These are phyloP conservation scores for Acer yangbiense DNA, from an alignment of 345 rosid species.

Conservation along the genomic window DNA sequence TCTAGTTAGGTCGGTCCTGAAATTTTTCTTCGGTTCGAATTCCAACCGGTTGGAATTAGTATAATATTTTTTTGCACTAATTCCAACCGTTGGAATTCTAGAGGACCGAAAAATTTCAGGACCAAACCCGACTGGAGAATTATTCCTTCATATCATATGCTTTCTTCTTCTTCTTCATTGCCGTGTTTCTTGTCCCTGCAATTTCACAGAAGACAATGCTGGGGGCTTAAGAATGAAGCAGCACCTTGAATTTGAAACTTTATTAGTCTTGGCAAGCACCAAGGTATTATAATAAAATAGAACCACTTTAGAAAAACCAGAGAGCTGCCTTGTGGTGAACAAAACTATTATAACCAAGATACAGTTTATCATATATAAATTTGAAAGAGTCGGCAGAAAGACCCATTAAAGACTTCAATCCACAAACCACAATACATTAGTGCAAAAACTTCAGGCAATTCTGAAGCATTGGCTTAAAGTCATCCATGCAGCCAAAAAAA, in stretches of 20 bases:
- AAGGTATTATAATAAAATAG: not conserved
- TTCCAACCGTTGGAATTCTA: too few relatives aligned
- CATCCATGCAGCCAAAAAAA: not conserved
- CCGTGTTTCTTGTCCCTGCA: too few relatives aligned
- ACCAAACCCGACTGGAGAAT: too few relatives aligned
- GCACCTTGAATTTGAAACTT: not conserved
- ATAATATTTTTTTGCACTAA: too few relatives aligned
- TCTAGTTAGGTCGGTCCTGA: too few relatives aligned
- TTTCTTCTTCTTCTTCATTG: constrained; percentile 20
- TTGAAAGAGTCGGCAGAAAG: not conserved
- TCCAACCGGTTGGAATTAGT: too few relatives aligned
- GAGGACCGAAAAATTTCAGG: too few relatives aligned
- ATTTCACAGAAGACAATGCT: too few relatives aligned
- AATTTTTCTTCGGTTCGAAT: too few relatives aligned
- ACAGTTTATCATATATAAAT: not conserved
- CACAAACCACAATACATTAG: not conserved
- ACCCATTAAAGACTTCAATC: not conserved
- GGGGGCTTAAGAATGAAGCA: not conserved
- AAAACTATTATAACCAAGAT: not conserved
- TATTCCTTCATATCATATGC: too few relatives aligned
- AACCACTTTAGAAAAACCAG: not conserved
- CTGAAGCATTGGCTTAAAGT: not conserved
- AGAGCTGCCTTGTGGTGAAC: not conserved
- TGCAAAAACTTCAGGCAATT: constrained; percentile 2
- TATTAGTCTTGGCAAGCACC: not conserved